Percentiles rank a stretch among this genome's conserved stretches.
These are phyloP conservation scores for Epichloe sp. DNA, from an alignment of 2,329 filamentous ascomycete genomes.

Conservation along the genomic window DNA sequence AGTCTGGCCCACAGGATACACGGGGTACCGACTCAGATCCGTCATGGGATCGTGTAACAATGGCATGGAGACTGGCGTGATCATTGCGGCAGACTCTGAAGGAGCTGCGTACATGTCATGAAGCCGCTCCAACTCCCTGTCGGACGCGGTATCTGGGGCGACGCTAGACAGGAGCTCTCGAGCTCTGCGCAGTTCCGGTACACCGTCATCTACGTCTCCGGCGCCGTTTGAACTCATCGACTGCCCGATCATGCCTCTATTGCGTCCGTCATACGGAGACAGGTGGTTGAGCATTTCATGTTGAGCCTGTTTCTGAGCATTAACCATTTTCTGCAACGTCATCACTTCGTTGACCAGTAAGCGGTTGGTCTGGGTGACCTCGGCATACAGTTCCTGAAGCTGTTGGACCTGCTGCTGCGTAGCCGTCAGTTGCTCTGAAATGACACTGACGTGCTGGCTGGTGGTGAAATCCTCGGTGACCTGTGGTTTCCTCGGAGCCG, in stretches of 20 bases:
- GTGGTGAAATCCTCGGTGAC: constrained; percentile 60
- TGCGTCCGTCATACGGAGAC: constrained; percentile 31
- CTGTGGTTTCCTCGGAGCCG: constrained; percentile 68
- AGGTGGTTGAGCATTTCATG: constrained; percentile 45
- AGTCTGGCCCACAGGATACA: constrained; percentile 83
- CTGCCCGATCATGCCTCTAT: constrained; percentile 21
- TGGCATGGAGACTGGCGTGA: constrained; percentile 28
- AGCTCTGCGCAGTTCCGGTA: constrained; percentile 40
- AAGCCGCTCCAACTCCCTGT: constrained; percentile 42
- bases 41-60: constrained; percentile 41
- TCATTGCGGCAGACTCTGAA: constrained; percentile 35
- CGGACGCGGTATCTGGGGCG: constrained; percentile 36
- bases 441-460: constrained; percentile 75
- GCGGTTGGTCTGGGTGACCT: constrained; percentile 53
- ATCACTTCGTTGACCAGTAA: constrained; percentile 49
- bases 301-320: constrained; percentile 43
- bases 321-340: constrained; percentile 46
- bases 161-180: constrained; percentile 42
- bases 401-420: constrained; percentile 87
- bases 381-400: constrained; percentile 71
- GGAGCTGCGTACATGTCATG: constrained; percentile 41
- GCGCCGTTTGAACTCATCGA: constrained; percentile 22
- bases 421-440: constrained; percentile 77
- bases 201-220: constrained; percentile 35
- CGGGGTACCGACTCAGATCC: constrained; percentile 48